phyloP scores from a whole-genome alignment of 2,329 filamentous ascomycete genomes.

The Cryphonectria carpinicola region DNA sequence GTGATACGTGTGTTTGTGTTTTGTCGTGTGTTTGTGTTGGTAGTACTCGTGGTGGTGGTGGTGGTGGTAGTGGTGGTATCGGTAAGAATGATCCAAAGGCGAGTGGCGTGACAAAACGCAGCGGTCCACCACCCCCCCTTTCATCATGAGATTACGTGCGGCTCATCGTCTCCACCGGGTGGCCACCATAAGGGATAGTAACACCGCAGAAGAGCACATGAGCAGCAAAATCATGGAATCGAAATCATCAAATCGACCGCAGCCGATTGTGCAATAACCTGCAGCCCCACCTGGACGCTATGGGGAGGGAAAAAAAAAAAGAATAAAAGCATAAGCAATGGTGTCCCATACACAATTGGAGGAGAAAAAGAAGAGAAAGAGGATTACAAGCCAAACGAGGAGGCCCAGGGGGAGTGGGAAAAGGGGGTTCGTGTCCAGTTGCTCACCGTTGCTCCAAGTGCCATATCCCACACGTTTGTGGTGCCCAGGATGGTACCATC shows the following conservation, averaged over 20 bases:
- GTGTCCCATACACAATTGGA: not conserved
- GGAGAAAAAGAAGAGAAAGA: not conserved
- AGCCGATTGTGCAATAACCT: conserved; percentile 28
- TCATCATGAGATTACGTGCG: not conserved
- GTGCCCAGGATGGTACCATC: conserved; percentile 26
- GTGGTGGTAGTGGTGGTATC: not conserved
- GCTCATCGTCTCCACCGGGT: conserved; percentile 15
- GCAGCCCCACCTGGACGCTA: conserved; percentile 26
- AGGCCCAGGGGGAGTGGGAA: not conserved
- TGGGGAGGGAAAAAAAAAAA: not conserved
- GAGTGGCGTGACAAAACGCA: not conserved
- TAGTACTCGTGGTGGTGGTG: not conserved
- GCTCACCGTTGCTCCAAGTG: conserved; percentile 27
- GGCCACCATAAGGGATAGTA: conserved; percentile 21
- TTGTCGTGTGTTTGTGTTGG: not conserved
- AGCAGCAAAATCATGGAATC: conserved; percentile 26
- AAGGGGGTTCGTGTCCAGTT: not conserved
- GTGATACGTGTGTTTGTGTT: not conserved
- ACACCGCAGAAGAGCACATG: conserved; percentile 16
- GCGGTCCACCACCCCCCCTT: not conserved
- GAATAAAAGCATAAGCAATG: conserved; percentile 3
- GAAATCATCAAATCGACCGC: conserved; percentile 25
- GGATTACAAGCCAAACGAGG: not conserved
- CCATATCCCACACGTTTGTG: conserved; percentile 27
- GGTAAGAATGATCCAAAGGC: not conserved